Conservation (phyloP, 441 rosid genomes). For the Erodium texanum region DNA sequence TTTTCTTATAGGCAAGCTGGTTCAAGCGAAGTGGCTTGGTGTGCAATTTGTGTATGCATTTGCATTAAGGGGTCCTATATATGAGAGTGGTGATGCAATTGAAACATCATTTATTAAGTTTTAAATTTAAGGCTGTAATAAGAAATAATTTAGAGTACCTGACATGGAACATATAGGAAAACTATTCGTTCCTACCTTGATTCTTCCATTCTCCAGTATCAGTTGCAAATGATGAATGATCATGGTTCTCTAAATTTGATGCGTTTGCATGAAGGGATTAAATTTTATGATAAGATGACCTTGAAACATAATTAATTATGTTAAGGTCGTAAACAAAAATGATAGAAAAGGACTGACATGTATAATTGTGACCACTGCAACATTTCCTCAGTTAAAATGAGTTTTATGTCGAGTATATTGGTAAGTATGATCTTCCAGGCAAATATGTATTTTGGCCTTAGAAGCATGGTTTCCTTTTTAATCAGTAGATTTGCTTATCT, state of each 20-base stretch:
- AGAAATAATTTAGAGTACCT: not conserved
- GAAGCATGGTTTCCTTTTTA: not conserved
- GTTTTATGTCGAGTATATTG: not conserved
- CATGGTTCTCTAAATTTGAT: slow-evolving; percentile 61
- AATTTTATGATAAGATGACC: not conserved
- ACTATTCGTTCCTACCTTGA: slow-evolving; percentile 85
- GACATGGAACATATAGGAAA: slow-evolving; percentile 48
- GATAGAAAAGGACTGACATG: not conserved
- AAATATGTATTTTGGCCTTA: not conserved
- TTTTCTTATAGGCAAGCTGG: not conserved
- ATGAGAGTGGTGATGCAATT: not conserved
- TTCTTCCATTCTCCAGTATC: slow-evolving; percentile 86
- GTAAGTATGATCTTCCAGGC: not conserved
- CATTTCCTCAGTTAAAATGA: not conserved
- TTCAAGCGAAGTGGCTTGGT: not conserved
- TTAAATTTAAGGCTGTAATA: not conserved
- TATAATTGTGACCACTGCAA: not conserved
- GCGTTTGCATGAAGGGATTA: not conserved
- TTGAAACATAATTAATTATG: not conserved
- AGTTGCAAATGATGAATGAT: slow-evolving; percentile 74
- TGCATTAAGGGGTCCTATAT: not conserved
- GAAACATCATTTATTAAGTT: not conserved
- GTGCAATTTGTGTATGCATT: slow-evolving; percentile 3
- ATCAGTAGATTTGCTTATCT: not conserved
- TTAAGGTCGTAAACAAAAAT: not conserved